Evolutionary conservation across 108 stramenopile genomes (phyloP).

Genomic region (Nitzschia sp.): DNA sequence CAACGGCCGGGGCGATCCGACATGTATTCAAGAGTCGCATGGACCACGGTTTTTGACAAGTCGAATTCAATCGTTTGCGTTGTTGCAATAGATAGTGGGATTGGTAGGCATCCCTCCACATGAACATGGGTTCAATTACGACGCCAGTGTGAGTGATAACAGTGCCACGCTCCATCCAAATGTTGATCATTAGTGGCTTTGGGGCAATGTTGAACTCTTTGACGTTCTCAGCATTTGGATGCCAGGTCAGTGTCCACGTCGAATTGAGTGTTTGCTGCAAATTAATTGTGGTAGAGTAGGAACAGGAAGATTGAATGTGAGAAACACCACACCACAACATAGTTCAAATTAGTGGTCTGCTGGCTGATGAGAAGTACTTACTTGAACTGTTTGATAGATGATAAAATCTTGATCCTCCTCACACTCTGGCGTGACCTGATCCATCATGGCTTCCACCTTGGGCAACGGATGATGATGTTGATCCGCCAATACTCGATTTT

Average conservation of each 20-base stretch:
- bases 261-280: conserved; percentile 39
- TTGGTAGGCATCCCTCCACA: conserved; percentile 49
- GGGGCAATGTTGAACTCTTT: conserved; percentile 21
- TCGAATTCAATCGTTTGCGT: conserved; percentile 20
- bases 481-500: neutral
- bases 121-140: conserved; percentile 37
- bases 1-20: conserved; percentile 15
- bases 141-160: conserved; percentile 29
- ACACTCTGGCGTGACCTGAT: neutral
- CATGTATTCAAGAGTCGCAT: conserved; percentile 42
- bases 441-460: neutral
- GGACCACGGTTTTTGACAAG: conserved; percentile 40
- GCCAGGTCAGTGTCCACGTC: conserved; percentile 45
- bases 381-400: conserved; percentile 13
- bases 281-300: neutral
- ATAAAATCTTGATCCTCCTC: neutral
- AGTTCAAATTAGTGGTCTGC: neutral
- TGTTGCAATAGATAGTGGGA: conserved; percentile 11
- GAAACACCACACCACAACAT: neutral
- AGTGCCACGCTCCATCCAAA: conserved; percentile 43
- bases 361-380: no score
- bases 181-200: conserved; percentile 34
- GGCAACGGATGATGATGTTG: neutral
- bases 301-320: neutral
- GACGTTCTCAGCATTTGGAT: conserved; percentile 33